Evolutionary conservation across 306 rosid species (phyloP).

Genomic region (Leucaena leucocephala): DNA sequence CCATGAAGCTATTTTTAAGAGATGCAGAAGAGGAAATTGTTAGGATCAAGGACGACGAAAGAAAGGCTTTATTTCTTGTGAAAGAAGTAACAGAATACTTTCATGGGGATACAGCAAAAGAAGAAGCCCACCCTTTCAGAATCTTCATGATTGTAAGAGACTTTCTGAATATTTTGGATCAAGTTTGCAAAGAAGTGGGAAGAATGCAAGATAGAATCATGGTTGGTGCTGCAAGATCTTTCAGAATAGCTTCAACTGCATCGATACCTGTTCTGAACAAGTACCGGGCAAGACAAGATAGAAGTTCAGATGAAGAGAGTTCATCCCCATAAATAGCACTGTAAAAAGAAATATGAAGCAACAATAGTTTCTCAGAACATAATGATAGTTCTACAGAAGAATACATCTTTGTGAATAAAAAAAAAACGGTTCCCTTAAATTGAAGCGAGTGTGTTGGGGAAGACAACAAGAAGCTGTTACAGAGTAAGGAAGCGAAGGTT

Average conservation of each 20-base stretch:
- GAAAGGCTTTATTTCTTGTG: slow-evolving; percentile 73
- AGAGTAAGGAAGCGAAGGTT: slow-evolving; percentile 32
- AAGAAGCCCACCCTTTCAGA: slow-evolving; percentile 95
- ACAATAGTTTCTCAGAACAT: slow-evolving; percentile 43
- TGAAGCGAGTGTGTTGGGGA: slow-evolving; percentile 31
- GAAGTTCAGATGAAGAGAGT: slow-evolving; percentile 91
- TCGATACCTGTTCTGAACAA: slow-evolving; percentile 91
- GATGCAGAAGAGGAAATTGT: slow-evolving; percentile 79
- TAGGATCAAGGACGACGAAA: slow-evolving; percentile 69
- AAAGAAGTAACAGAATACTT: slow-evolving; percentile 87
- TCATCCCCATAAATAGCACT: slow-evolving; percentile 61
- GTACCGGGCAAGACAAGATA: slow-evolving; percentile 72
- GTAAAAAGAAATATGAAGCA: slow-evolving; percentile 39
- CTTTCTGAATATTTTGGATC: slow-evolving; percentile 79
- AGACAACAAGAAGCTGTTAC: slow-evolving; percentile 15
- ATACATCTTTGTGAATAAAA: slow-evolving; percentile 11
- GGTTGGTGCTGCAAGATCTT: slow-evolving; percentile 82
- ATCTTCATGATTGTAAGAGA: slow-evolving; percentile 93
- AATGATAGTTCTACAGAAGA: slow-evolving; percentile 34
- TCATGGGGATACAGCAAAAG: slow-evolving; percentile 85
- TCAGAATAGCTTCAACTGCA: slow-evolving; percentile 86
- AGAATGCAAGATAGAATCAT: slow-evolving; percentile 75
- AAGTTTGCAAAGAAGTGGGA: slow-evolving; percentile 98
- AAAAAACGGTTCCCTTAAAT: slow-evolving; percentile 19
- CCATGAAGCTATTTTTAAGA: slow-evolving; percentile 66